Conservation (phyloP, 2,329 filamentous ascomycete species). For the Onygenales sp. region DNA sequence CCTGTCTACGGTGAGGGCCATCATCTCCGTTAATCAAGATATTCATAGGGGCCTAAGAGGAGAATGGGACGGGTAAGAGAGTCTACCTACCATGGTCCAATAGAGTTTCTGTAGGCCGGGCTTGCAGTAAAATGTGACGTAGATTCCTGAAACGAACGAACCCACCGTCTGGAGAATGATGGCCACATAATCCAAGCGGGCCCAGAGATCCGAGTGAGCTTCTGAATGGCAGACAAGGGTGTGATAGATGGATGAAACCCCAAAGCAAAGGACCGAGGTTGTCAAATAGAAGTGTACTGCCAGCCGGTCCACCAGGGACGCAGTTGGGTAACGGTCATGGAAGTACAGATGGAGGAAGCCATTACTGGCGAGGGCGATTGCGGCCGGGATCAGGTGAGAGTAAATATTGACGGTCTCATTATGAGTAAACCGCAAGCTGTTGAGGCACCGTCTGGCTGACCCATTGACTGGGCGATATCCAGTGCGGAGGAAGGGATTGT, state of each 20-base stretch:
- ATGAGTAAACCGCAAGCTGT: slow-evolving; percentile 53
- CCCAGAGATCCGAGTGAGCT: slow-evolving; percentile 13
- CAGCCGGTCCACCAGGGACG: slow-evolving; percentile 3
- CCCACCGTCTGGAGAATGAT: slow-evolving; percentile 22
- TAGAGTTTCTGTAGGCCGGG: slow-evolving; percentile 15
- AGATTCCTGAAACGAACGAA: slow-evolving; percentile 22
- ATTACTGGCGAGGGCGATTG: slow-evolving; percentile 39
- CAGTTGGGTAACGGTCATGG: slow-evolving; percentile 4
- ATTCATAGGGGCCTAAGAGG: slow-evolving; percentile 10
- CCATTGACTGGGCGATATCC: slow-evolving; percentile 56
- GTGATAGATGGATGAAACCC: slow-evolving; percentile 37
- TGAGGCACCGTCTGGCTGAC: slow-evolving; percentile 49
- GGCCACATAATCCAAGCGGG: slow-evolving; percentile 19
- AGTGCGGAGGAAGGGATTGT: slow-evolving; percentile 60
- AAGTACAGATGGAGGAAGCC: slow-evolving; percentile 8
- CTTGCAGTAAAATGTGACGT: slow-evolving; percentile 22
- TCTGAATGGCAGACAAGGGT: slow-evolving; percentile 20
- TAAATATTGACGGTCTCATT: slow-evolving; percentile 66
- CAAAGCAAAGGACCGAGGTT: slow-evolving; percentile 58
- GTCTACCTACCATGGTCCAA: slow-evolving; percentile 20
- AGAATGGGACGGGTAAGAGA: slow-evolving; percentile 14
- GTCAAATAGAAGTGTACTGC: slow-evolving; percentile 53
- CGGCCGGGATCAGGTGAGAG: slow-evolving; percentile 58
- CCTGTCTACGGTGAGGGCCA: slow-evolving; percentile 21
- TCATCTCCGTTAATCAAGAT: not conserved